These are phyloP conservation scores for Populus ilicifolia DNA, from an alignment of 345 rosid genomes.

Conservation along the genomic window DNA sequence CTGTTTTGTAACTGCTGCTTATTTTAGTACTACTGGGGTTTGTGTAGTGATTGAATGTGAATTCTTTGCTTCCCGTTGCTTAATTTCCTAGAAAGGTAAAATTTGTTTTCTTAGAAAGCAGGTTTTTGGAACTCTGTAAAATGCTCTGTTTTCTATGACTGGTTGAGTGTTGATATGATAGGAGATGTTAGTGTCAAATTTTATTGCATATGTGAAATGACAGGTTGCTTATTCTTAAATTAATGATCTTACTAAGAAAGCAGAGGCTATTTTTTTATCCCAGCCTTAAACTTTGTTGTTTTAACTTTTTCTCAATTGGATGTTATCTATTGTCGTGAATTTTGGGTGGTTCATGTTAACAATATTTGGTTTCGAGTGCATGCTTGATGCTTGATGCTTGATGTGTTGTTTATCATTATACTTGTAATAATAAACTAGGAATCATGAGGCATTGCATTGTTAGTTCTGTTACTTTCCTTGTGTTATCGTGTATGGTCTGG, in stretches of 20 bases:
- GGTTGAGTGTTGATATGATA: too few species aligned
- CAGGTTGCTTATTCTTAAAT: neutral
- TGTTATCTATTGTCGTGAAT: neutral
- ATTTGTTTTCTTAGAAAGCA: neutral
- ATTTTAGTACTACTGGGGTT: neutral
- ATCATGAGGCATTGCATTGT: neutral
- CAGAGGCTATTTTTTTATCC: neutral
- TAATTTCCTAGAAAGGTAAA: neutral
- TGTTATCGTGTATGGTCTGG: conserved; percentile 1
- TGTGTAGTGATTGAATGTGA: neutral
- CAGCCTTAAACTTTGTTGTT: neutral
- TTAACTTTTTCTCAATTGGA: neutral
- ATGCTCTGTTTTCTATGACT: neutral
- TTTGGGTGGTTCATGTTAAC: neutral
- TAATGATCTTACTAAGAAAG: neutral
- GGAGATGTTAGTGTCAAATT: neutral
- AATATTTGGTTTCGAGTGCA: neutral
- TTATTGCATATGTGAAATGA: neutral
- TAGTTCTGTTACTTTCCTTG: neutral
- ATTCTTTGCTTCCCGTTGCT: too few species aligned
- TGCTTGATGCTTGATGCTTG: neutral
- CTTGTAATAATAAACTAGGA: neutral
- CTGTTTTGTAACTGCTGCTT: too few species aligned
- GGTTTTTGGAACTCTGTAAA: neutral
- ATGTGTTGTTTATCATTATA: neutral